Evolutionary conservation across 495 filamentous ascomycete species (phyloP).

Genomic region (Halenospora varia): DNA sequence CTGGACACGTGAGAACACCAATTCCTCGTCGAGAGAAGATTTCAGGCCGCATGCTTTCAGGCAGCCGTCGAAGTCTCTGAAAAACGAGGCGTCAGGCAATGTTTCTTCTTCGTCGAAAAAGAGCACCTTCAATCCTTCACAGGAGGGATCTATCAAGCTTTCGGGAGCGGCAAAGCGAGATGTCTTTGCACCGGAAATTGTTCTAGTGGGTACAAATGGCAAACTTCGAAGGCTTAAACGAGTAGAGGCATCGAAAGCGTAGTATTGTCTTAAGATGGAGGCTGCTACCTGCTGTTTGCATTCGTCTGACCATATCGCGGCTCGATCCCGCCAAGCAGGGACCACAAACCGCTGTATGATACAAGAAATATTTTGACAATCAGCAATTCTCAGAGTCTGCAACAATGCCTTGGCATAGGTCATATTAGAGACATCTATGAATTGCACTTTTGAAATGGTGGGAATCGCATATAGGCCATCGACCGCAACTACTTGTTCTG

Average conservation of each 20-base stretch:
- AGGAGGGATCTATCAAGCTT: constrained; percentile 13
- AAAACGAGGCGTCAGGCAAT: constrained; percentile 25
- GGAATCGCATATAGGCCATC: constrained; percentile 9
- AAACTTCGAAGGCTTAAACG: constrained; percentile 14
- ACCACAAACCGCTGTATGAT: constrained; percentile 14
- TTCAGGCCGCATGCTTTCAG: constrained; percentile 25
- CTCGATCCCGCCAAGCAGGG: constrained; percentile 10
- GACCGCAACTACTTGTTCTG: neutral
- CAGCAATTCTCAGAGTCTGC: neutral
- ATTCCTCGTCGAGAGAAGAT: constrained; percentile 17
- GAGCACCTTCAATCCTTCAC: constrained; percentile 14
- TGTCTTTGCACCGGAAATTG: constrained; percentile 8
- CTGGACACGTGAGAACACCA: constrained; percentile 12
- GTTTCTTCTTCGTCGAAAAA: constrained; percentile 31
- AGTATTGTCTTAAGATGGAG: constrained; percentile 19
- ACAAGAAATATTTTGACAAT: neutral
- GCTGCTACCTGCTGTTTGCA: constrained; percentile 18
- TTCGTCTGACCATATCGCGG: neutral
- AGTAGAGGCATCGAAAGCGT: constrained; percentile 4
- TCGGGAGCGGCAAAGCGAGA: constrained; percentile 10
- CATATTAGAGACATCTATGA: constrained; percentile 4
- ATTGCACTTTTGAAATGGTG: constrained; percentile 9
- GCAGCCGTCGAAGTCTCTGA: constrained; percentile 13
- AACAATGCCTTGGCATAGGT: neutral
- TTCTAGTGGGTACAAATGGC: constrained; percentile 25